These are phyloP conservation scores for Solanum sejunctum DNA, from an alignment of 257 asterid genomes.

Conservation along the genomic window DNA sequence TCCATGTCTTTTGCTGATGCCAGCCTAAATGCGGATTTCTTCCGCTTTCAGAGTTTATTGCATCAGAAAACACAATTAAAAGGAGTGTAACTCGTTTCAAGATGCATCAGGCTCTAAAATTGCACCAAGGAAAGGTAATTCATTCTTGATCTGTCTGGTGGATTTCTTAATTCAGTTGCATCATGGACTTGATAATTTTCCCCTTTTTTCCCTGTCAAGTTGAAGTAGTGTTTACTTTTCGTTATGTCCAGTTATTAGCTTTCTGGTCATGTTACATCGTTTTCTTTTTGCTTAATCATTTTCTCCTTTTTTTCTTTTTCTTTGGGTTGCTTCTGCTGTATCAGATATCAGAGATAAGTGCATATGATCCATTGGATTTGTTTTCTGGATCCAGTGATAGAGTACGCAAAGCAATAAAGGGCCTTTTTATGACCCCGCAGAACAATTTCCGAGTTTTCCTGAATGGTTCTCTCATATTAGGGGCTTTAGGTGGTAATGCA, in stretches of 20 bases:
- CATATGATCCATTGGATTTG: slow-evolving; percentile 81
- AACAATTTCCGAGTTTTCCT: slow-evolving; percentile 89
- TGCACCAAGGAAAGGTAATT: slow-evolving; percentile 55
- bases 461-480: slow-evolving; percentile 68
- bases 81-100: slow-evolving; percentile 59
- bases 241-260: background rate
- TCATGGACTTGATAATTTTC: background rate
- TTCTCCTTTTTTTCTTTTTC: background rate
- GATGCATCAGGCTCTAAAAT: slow-evolving; percentile 86
- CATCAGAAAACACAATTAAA: slow-evolving; percentile 55
- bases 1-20: slow-evolving; percentile 9
- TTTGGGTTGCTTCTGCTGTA: background rate
- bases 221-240: background rate
- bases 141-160: background rate
- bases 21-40: slow-evolving; percentile 96
- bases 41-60: slow-evolving; percentile 65
- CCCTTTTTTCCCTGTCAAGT: background rate
- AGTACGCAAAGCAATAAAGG: slow-evolving; percentile 49
- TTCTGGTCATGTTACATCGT: background rate
- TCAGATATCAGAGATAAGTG: slow-evolving; percentile 73
- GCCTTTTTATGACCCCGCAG: slow-evolving; percentile 72
- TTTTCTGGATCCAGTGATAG: slow-evolving; percentile 76
- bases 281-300: background rate
- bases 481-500: slow-evolving; percentile 60
- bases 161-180: background rate